Conservation (phyloP, 305 asterid species). For the Andrographis paniculata region DNA sequence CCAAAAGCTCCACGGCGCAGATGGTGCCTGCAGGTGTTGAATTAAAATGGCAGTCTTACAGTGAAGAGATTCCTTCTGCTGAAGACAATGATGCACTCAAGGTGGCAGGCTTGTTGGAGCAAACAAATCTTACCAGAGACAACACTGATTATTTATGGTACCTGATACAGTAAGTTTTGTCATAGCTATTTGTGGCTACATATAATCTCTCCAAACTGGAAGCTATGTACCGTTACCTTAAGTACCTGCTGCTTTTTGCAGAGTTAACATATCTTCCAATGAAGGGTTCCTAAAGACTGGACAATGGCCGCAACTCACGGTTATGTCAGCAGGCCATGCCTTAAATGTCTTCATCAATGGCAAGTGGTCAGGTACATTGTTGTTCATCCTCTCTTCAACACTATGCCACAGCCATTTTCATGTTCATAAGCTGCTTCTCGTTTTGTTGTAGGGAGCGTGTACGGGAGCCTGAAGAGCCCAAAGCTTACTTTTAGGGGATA, state of each 20-base stretch:
- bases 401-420: neutral
- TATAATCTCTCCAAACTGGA: neutral
- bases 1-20: constrained; percentile 40
- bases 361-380: constrained; percentile 46
- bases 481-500: constrained; percentile 42
- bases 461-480: constrained; percentile 55
- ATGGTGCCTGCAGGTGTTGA: constrained; percentile 42
- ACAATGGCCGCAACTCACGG: constrained; percentile 48
- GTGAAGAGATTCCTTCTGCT: constrained; percentile 67
- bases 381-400: neutral
- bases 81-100: constrained; percentile 42
- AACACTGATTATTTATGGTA: constrained; percentile 90
- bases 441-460: constrained; percentile 45
- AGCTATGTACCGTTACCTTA: neutral
- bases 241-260: constrained; percentile 16
- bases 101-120: constrained; percentile 63
- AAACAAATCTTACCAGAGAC: constrained; percentile 68
- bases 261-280: constrained; percentile 58
- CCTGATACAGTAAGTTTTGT: constrained; percentile 61
- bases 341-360: constrained; percentile 81
- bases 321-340: constrained; percentile 90
- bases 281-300: constrained; percentile 71
- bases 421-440: constrained; percentile 2
- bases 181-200: neutral
- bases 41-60: constrained; percentile 70